Evolutionary conservation across 2,329 filamentous ascomycete genomes (phyloP), one percentile per base, ranked within the genome.

Genomic region (Sporothrix curviconia): DNA sequence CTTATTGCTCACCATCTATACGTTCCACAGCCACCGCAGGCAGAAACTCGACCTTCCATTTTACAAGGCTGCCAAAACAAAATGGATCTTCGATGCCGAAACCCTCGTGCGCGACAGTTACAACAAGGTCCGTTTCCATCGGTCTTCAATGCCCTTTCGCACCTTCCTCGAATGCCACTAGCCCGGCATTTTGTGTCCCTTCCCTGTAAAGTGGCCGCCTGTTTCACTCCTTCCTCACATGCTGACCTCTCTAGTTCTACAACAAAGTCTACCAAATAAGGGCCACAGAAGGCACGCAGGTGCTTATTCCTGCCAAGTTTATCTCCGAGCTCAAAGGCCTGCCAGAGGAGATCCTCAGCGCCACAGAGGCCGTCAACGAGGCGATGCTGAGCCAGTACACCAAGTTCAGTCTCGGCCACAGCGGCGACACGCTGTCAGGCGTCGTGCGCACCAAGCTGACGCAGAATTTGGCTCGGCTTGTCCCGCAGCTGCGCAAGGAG

Each of bases 31-130:
- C 15, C 64, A 60, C 39, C 72, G 70, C 53, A 64, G 65, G 39
- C 63, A 64, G 36, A 61, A 63, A 11, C 54, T 65, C 28, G 67
- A 72, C 11, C 68, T 72, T 4, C 77, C 77, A 0, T 75, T 76
- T 50, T 80, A 77, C 65, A 74, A 76, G 60, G 77, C 76, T 0
- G 70, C 75, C 7, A 75, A 74, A 63, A 68, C 71, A 52, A 78
- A 74, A 65, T 79, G 77, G 77, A 76, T 79, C 62, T 78, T 79
- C 54, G 71, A 72, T 58, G 77, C 77, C 25, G 77, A 80, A 64
- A 67, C 64, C 1, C 65, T 78, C 34, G 71, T 79, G 15, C 71
- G 70, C 54, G 74, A 79, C 44, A 80, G 77, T 63, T 80, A 80
- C 59, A 66, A 65, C 61, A 77, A 78, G 71, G 76, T 78, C 2